Evolutionary conservation across 1,284 basidiomycete species (phyloP), one percentile per base, ranked within the genome.

Genomic region (Moesziomyces sp.): DNA sequence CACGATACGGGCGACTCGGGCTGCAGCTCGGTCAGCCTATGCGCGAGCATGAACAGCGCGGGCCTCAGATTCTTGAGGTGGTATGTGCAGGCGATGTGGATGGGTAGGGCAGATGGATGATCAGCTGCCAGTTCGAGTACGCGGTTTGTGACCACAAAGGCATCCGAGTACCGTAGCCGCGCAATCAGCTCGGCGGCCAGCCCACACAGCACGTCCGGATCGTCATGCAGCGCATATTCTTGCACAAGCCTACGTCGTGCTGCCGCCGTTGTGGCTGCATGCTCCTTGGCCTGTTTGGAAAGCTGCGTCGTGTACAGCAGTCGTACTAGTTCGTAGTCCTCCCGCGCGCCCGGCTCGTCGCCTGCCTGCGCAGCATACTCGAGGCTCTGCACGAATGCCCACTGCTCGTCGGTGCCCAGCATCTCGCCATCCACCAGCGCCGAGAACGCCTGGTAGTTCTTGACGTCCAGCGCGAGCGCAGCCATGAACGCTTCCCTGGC

Each of bases 61-160:
- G 94, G 94, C 72, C 94, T 92, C 13, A 98, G 87, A 82, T 95
- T 91, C 19, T 90, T 89, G 26, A 99, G 88, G 85, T 98, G 94
- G 82, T 94, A 92, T 92, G 98, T 96, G 88, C 96, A 98, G 3
- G 94, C 94, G 42, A 99, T 90, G 83, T 99, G 96, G 52, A 99
- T 85, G 0, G 95, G 93, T 85, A 99, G 92, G 11, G 79, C 66
- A 0, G 74, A 76, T 7, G 72, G 61, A 58, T 82, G 81, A 24
- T 82, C 76, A 0, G 65, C 59, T 11, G 74, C 66, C 8, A 83
- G 51, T 49, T 77, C 64, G 18, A 81, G 55, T 38, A 83, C 76
- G 24, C 78, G 70, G 7, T 58, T 58, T 11, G 97, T 99, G 50
- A 99, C 89, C 1, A 89, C 88, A 83, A 91, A 96, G 80, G 96